These are phyloP conservation scores for Phaffomyces opuntiae DNA, from an alignment of 805 yeast genomes.

Conservation along the genomic window DNA sequence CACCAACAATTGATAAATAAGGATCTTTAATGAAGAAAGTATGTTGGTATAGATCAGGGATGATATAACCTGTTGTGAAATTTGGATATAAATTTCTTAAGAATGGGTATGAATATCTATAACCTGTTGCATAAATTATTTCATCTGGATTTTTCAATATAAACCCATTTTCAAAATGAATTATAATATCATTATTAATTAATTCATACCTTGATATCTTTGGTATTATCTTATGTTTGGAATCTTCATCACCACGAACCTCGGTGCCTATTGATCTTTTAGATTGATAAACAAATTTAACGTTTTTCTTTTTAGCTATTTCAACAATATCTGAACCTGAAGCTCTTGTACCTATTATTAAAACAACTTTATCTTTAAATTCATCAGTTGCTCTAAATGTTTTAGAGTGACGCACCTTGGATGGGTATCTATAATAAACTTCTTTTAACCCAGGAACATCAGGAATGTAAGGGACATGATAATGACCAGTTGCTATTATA, in stretches of 20 bases:
- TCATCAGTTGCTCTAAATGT: constrained; percentile 33
- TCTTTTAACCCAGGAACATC: constrained; percentile 37
- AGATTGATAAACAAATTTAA: constrained; percentile 11
- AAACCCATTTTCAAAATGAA: constrained; percentile 39
- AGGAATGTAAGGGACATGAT: constrained; percentile 46
- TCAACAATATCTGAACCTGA: constrained; percentile 58
- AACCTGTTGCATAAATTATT: constrained; percentile 64
- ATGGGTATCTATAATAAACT: constrained; percentile 6
- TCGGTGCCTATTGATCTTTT: constrained; percentile 25
- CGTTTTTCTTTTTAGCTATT: constrained; percentile 5
- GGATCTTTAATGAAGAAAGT: constrained; percentile 28
- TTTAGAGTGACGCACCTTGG: constrained; percentile 31
- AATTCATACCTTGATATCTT: constrained; percentile 31
- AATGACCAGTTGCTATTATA: constrained; percentile 50
- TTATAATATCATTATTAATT: constrained; percentile 19
- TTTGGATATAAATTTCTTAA: constrained; percentile 25
- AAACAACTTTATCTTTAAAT: constrained; percentile 27
- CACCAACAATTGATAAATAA: constrained; percentile 27
- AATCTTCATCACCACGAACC: constrained; percentile 4
- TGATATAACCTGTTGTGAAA: constrained; percentile 22
- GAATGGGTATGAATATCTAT: constrained; percentile 51
- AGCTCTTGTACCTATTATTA: constrained; percentile 63
- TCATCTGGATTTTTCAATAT: constrained; percentile 37
- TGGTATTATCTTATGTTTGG: constrained; percentile 25
- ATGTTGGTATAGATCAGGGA: constrained; percentile 26